Evolutionary conservation across 2,329 filamentous ascomycete genomes (phyloP).

Genomic region (Davidsoniella neocaledoniae): DNA sequence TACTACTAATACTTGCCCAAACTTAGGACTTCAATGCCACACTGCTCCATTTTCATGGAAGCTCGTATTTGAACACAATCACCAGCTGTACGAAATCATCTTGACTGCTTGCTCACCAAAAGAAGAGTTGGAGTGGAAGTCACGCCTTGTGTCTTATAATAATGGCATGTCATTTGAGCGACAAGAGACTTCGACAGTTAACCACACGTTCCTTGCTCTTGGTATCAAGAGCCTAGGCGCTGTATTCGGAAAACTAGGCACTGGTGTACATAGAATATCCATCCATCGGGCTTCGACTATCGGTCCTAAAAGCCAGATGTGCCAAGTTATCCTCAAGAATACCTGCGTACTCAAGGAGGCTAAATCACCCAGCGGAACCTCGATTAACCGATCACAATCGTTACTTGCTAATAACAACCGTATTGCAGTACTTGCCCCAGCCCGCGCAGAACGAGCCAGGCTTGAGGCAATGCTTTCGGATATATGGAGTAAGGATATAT

Average conservation of each 20-base stretch:
- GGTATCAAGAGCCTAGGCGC: slow-evolving; percentile 59
- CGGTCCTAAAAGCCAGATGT: slow-evolving; percentile 48
- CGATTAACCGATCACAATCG: slow-evolving; percentile 65
- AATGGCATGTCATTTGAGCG: slow-evolving; percentile 2
- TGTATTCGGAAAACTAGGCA: slow-evolving; percentile 55
- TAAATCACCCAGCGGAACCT: slow-evolving; percentile 26
- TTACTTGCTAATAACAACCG: slow-evolving; percentile 50
- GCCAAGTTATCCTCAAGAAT: slow-evolving; percentile 74
- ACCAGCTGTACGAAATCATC: slow-evolving; percentile 67
- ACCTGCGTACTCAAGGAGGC: slow-evolving; percentile 51
- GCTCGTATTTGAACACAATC: slow-evolving; percentile 60
- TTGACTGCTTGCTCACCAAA: slow-evolving; percentile 69
- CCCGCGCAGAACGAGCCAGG: slow-evolving; percentile 57
- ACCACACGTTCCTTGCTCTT: slow-evolving; percentile 49
- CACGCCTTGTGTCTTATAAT: slow-evolving; percentile 34
- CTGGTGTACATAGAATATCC: slow-evolving; percentile 51
- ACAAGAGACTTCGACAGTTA: slow-evolving; percentile 3
- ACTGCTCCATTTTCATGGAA: slow-evolving; percentile 87
- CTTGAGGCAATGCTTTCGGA: slow-evolving; percentile 60
- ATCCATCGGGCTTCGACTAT: slow-evolving; percentile 65
- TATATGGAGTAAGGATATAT: slow-evolving; percentile 65
- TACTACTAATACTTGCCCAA: slow-evolving; percentile 13
- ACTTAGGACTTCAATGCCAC: slow-evolving; percentile 66
- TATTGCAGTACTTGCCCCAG: slow-evolving; percentile 55
- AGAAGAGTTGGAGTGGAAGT: slow-evolving; percentile 70